phyloP scores from a whole-genome alignment of 2,329 filamentous ascomycete species.

The Fusarium mangiferae region DNA sequence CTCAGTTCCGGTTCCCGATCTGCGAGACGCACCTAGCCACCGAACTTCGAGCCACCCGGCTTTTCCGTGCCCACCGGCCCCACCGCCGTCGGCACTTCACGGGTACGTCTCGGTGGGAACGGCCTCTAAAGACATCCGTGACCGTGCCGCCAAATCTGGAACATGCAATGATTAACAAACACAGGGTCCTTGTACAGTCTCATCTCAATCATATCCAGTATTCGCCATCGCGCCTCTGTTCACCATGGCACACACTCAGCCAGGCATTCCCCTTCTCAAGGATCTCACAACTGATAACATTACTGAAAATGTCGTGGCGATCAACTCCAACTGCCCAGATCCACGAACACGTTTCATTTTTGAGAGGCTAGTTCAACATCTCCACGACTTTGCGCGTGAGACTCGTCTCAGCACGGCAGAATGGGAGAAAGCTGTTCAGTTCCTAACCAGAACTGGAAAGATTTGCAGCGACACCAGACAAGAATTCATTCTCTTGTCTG shows the following conservation, averaged over 20 bases:
- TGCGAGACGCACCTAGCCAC: background rate
- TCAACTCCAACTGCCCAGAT: background rate
- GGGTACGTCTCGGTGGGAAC: background rate
- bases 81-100: background rate
- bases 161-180: background rate
- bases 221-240: background rate
- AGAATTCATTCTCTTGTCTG: background rate
- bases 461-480: background rate
- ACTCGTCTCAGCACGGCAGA: background rate
- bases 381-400: background rate
- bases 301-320: background rate
- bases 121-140: background rate
- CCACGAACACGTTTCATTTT: background rate
- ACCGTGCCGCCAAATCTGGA: background rate
- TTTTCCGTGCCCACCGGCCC: background rate
- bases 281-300: background rate
- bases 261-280: background rate
- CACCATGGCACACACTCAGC: background rate
- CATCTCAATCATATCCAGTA: background rate
- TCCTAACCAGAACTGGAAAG: background rate
- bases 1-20: background rate
- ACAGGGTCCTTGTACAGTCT: background rate
- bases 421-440: background rate
- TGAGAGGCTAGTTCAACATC: background rate
- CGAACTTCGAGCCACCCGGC: background rate